A percentile compares a stretch with the other conserved stretches of the same genome.
Evolutionary conservation across 805 yeast species (phyloP).

Genomic region (Yueomyces sinensis): DNA sequence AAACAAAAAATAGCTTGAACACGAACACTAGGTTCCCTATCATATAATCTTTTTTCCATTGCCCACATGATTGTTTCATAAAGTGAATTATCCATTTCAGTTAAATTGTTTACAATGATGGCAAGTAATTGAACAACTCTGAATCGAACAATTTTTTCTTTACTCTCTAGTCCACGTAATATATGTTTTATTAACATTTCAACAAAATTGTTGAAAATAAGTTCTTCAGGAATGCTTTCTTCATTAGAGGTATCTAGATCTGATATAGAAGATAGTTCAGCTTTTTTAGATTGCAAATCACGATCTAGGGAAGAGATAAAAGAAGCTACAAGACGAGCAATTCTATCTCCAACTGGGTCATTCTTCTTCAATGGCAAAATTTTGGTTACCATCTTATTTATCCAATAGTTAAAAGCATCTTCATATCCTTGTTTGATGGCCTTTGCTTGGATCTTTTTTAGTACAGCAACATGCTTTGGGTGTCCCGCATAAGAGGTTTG

Average conservation of each 20-base stretch:
- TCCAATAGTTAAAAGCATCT: constrained; percentile 45
- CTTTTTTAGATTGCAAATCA: constrained; percentile 12
- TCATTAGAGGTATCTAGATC: constrained; percentile 18
- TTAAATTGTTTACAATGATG: constrained; percentile 53
- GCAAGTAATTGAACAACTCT: constrained; percentile 69
- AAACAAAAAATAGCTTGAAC: constrained; percentile 74
- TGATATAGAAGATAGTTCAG: constrained; percentile 14
- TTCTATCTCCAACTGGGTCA: constrained; percentile 60
- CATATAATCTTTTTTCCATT: constrained; percentile 50
- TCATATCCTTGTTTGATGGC: constrained; percentile 40
- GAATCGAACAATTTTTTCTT: constrained; percentile 64
- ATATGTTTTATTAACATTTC: constrained; percentile 52
- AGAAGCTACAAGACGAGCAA: constrained; percentile 52
- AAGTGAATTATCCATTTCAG: constrained; percentile 62
- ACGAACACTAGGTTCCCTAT: constrained; percentile 66
- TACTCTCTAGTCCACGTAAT: constrained; percentile 66
- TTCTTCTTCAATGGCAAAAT: constrained; percentile 55
- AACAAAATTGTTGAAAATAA: constrained; percentile 38
- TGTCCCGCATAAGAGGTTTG: constrained; percentile 67
- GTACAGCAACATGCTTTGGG: constrained; percentile 51
- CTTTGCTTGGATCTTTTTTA: constrained; percentile 44
- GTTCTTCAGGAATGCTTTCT: constrained; percentile 26
- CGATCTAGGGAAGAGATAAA: constrained; percentile 38
- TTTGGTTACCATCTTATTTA: constrained; percentile 50
- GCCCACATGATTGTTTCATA: constrained; percentile 50